Evolutionary conservation across 148 eudicot species (phyloP).

Genomic region (Amaranthus hypochondriacus): DNA sequence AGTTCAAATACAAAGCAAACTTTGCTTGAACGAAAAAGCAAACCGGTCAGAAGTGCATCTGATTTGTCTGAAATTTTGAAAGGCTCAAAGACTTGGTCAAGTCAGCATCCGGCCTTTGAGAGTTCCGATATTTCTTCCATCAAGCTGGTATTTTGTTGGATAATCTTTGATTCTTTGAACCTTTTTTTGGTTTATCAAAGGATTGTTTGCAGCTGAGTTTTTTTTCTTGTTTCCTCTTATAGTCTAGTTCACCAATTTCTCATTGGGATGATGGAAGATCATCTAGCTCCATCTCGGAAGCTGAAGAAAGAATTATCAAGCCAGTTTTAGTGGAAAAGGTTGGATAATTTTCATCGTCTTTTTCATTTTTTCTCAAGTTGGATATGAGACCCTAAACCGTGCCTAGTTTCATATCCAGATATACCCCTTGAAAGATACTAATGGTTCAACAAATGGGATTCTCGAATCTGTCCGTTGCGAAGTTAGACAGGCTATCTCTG

Average conservation of each 20-base stretch:
- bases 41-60: slow-evolving; percentile 33
- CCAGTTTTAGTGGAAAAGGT: slow-evolving; percentile 68
- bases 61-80: slow-evolving; percentile 31
- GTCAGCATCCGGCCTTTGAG: slow-evolving; percentile 30
- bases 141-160: slow-evolving; percentile 27
- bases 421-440: slow-evolving; percentile 21
- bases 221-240: slow-evolving; percentile 9
- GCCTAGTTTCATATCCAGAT: slow-evolving; percentile 19
- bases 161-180: background rate
- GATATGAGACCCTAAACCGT: background rate
- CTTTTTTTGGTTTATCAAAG: background rate
- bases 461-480: slow-evolving; percentile 59
- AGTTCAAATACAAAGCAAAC: slow-evolving; percentile 12
- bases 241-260: slow-evolving; percentile 39
- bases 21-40: slow-evolving; percentile 19
- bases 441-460: slow-evolving; percentile 32
- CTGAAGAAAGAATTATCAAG: slow-evolving; percentile 67
- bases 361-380: background rate
- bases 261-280: slow-evolving; percentile 50
- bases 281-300: slow-evolving; percentile 47
- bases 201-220: background rate
- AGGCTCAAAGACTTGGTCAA: slow-evolving; percentile 29
- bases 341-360: slow-evolving; percentile 3
- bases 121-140: slow-evolving; percentile 48
- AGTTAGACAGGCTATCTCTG: slow-evolving; percentile 56